A percentile compares a stretch with the other conserved stretches of the same genome.
Evolutionary conservation across 345 rosid species (phyloP).

Genomic region (Populus euphratica): DNA sequence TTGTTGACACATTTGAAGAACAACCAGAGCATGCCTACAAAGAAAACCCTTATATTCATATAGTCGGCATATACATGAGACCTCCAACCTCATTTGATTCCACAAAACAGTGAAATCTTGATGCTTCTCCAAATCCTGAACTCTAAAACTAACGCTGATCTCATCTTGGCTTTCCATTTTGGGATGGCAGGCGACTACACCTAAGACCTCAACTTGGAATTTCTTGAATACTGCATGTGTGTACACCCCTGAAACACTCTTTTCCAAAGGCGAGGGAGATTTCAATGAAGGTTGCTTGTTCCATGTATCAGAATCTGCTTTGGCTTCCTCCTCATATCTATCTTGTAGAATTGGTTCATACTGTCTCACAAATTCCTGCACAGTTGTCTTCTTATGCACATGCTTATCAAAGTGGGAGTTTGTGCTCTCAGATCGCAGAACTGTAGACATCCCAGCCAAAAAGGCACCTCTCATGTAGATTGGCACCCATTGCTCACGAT

Average conservation of each 20-base stretch:
- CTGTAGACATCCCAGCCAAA: slow-evolving; percentile 57
- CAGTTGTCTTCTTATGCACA: slow-evolving; percentile 58
- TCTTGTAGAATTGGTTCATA: slow-evolving; percentile 54
- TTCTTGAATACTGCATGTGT: slow-evolving; percentile 62
- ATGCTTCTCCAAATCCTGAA: slow-evolving; percentile 59
- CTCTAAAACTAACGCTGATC: slow-evolving; percentile 41
- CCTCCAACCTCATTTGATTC: slow-evolving; percentile 44
- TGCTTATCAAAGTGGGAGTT: slow-evolving; percentile 61
- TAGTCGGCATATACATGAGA: slow-evolving; percentile 54
- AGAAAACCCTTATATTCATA: slow-evolving; percentile 65
- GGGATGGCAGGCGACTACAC: slow-evolving; percentile 65
- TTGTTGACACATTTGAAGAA: slow-evolving; percentile 59
- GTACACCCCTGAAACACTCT: slow-evolving; percentile 54
- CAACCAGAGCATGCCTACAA: slow-evolving; percentile 62
- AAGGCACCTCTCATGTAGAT: slow-evolving; percentile 44
- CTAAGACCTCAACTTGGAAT: slow-evolving; percentile 63
- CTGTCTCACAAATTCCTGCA: slow-evolving; percentile 55
- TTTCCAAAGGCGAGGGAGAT: slow-evolving; percentile 75
- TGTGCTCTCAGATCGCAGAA: slow-evolving; percentile 55
- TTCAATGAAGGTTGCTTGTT: slow-evolving; percentile 57
- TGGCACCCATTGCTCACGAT: slow-evolving; percentile 64
- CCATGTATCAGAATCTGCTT: slow-evolving; percentile 65
- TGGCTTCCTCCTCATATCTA: slow-evolving; percentile 67
- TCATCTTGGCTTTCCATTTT: slow-evolving; percentile 54
- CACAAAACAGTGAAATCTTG: slow-evolving; percentile 49